Evolutionary conservation across 768 basidiomycete species (phyloP).

Genomic region (Coprinopsis sp.): DNA sequence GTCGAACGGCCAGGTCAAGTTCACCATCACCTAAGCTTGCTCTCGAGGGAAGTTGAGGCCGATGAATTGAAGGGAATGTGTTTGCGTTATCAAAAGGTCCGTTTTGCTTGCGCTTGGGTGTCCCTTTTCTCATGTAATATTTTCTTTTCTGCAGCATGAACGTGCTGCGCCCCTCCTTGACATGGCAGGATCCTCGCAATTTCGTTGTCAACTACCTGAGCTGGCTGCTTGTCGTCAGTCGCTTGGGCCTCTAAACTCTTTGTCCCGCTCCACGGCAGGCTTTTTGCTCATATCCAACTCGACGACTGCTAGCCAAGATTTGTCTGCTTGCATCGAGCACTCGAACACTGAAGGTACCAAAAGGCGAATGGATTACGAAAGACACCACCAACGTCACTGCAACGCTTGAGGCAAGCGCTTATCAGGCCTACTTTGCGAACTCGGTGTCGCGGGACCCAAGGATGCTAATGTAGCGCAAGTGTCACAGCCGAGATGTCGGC

Average conservation of each 20-base stretch:
- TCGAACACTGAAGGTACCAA: slow-evolving; percentile 76
- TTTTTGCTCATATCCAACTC: slow-evolving; percentile 92
- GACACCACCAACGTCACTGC: slow-evolving; percentile 77
- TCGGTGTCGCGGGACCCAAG: slow-evolving; percentile 45
- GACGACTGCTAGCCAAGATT: slow-evolving; percentile 85
- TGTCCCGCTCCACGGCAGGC: slow-evolving; percentile 91
- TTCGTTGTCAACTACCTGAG: slow-evolving; percentile 77
- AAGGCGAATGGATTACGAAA: slow-evolving; percentile 97
- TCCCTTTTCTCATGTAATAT: slow-evolving; percentile 8
- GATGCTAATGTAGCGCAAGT: slow-evolving; percentile 30
- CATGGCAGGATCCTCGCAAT: slow-evolving; percentile 86
- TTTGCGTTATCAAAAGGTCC: slow-evolving; percentile 92
- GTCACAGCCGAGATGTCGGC: slow-evolving; percentile 34
- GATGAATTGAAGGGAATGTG: slow-evolving; percentile 86
- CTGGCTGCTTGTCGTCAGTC: slow-evolving; percentile 72
- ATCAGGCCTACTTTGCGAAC: slow-evolving; percentile 61
- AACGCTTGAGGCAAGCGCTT: slow-evolving; percentile 80
- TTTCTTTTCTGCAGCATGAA: slow-evolving; percentile 61
- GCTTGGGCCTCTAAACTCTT: slow-evolving; percentile 75
- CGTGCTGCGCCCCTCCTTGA: slow-evolving; percentile 81
- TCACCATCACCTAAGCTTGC: slow-evolving; percentile 88
- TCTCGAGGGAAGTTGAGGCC: slow-evolving; percentile 76
- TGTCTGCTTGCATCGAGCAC: slow-evolving; percentile 81
- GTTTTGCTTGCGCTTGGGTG: slow-evolving; percentile 18
- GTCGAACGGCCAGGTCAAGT: slow-evolving; percentile 84